Evolutionary conservation across 108 stramenopile species (phyloP), one percentile per base, ranked within the genome.

Genomic region (Cyclotella cryptica): DNA sequence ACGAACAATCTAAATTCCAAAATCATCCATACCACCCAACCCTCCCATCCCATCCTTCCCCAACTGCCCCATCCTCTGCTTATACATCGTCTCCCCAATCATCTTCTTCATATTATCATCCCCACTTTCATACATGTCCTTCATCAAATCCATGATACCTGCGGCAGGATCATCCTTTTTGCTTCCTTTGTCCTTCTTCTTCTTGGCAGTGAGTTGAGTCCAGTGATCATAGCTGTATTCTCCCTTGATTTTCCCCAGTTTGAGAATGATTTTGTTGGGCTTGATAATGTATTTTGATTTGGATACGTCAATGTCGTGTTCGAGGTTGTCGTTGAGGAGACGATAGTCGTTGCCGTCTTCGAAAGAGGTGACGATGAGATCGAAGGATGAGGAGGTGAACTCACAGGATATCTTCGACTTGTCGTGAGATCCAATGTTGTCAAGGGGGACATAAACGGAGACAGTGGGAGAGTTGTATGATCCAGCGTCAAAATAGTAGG

Each of bases 101-200:
- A 97, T 87, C 80, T 96, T 93, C 79, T 87, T 86, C 91, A 96
- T 98, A 54, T 95, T 95, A 60, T 97, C 98, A 86, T 98, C 98
- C 0, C 98, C 98, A 45, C 77, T 79, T 18, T 98, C 96, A 75
- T 98, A 98, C 97, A 98, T 96, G 53, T 98, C 91, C 80, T 97
- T 97, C 98, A 98, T 98, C 90, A 98, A 71, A 53, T 96, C 95
- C 93, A 97, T 98, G 72, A 97, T 91, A 18, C 90, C 84, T 14
- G 89, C 84, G 11, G 73, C 19, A 4, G 96, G 96, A 80, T 98
- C 86, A 17, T 67, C 69, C 63, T 82, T 80, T 35, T 76, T 87
- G 6, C 54, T 35, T 15, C 51, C 39, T 40, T 79, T 68, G 0
- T 63, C 53, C 62, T 85, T 85, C 77, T 78, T 81, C 69, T 95